These are phyloP conservation scores for Hirschioporus abietinus DNA, from an alignment of 768 basidiomycete species.

Conservation along the genomic window DNA sequence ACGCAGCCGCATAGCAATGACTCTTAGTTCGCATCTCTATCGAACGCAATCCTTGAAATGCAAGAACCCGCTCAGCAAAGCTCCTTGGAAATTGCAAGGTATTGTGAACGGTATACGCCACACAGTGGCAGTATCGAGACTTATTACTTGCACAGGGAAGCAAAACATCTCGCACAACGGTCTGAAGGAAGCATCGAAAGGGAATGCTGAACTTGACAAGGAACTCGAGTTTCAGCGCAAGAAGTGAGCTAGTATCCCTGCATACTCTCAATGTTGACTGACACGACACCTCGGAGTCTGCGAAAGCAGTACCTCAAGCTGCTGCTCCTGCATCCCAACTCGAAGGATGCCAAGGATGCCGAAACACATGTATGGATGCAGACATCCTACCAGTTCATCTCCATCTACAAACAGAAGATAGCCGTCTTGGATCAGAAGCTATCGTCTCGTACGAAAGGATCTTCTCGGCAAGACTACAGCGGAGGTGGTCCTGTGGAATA, in stretches of 20 bases:
- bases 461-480: constrained; percentile 7
- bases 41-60: background rate
- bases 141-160: background rate
- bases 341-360: constrained; percentile 70
- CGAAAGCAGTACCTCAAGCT: constrained; percentile 66
- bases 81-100: background rate
- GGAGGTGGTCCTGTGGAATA: constrained; percentile 63
- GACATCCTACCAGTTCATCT: constrained; percentile 82
- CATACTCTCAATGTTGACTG: background rate
- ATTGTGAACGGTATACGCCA: background rate
- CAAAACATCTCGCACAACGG: background rate
- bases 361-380: constrained; percentile 91
- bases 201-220: background rate
- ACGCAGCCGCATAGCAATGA: constrained; percentile 1
- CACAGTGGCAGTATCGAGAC: background rate
- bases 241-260: background rate
- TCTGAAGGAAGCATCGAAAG: background rate
- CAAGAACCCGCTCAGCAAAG: background rate
- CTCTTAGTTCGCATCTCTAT: background rate
- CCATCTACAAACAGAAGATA: constrained; percentile 75
- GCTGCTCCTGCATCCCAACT: constrained; percentile 61
- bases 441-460: constrained; percentile 1
- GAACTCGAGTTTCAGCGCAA: background rate
- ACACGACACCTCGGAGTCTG: constrained; percentile 38
- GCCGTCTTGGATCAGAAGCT: constrained; percentile 51